These are phyloP conservation scores for Gamarada debralockiae DNA, from an alignment of 495 filamentous ascomycete genomes.

Conservation along the genomic window DNA sequence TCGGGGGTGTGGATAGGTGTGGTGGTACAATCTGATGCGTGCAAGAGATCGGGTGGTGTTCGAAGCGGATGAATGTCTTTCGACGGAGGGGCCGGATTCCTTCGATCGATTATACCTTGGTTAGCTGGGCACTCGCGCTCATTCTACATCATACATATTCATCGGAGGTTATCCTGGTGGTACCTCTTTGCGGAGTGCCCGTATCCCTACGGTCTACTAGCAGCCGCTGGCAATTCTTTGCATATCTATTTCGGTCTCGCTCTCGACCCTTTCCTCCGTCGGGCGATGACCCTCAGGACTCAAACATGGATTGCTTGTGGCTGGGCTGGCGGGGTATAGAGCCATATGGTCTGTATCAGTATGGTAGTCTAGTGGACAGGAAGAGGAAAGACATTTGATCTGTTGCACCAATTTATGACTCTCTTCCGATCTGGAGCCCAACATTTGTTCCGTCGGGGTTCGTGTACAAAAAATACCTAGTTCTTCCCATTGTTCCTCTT, in stretches of 20 bases:
- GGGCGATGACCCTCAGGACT: background rate
- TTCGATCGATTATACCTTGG: conserved; percentile 20
- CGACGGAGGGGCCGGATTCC: conserved; percentile 18
- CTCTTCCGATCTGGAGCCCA: conserved; percentile 10
- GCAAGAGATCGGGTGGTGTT: conserved; percentile 13
- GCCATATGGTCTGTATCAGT: conserved; percentile 14
- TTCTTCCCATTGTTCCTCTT: conserved; percentile 14
- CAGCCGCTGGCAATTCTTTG: conserved; percentile 17
- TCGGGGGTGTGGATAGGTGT: conserved; percentile 18
- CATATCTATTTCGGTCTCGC: conserved; percentile 14
- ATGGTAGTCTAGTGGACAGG: conserved; percentile 18
- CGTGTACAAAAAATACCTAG: conserved; percentile 14
- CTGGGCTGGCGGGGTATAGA: conserved; percentile 16
- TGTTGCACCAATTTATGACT: conserved; percentile 16
- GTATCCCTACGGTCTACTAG: conserved; percentile 11
- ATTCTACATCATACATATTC: conserved; percentile 5
- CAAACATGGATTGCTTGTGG: conserved; percentile 23
- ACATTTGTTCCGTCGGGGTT: conserved; percentile 3
- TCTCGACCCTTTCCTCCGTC: background rate
- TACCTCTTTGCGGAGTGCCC: conserved; percentile 5
- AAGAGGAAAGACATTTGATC: conserved; percentile 26
- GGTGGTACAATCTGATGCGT: conserved; percentile 8
- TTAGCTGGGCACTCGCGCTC: conserved; percentile 6
- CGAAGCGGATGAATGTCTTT: conserved; percentile 21
- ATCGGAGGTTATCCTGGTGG: conserved; percentile 14